Percentiles rank a stretch among this genome's conserved stretches.
phyloP scores from a whole-genome alignment of 495 filamentous ascomycete species.

The Hypoxylon cercidicola region DNA sequence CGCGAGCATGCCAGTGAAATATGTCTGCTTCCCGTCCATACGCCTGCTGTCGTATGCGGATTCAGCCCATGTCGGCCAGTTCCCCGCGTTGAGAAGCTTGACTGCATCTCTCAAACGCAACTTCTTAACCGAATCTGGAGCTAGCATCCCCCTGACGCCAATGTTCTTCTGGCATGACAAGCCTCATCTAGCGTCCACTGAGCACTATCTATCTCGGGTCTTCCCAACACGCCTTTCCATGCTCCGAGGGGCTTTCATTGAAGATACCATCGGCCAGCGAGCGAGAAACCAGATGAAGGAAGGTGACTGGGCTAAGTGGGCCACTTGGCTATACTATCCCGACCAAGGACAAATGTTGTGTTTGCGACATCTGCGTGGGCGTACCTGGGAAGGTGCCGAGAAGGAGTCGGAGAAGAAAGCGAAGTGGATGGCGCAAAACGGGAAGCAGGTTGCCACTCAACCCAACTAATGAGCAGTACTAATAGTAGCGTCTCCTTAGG shows the following conservation, averaged over 20 bases:
- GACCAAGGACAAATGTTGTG: slow-evolving; percentile 52
- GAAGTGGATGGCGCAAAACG: slow-evolving; percentile 24
- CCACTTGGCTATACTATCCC: slow-evolving; percentile 60
- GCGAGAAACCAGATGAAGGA: slow-evolving; percentile 60
- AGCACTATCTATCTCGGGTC: slow-evolving; percentile 55
- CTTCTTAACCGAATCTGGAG: slow-evolving; percentile 40
- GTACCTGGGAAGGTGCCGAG: slow-evolving; percentile 55
- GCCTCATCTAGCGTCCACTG: slow-evolving; percentile 55
- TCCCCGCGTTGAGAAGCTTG: slow-evolving; percentile 47
- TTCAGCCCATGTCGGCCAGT: slow-evolving; percentile 53
- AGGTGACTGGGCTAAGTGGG: slow-evolving; percentile 56
- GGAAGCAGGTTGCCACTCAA: background rate
- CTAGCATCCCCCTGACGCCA: slow-evolving; percentile 54
- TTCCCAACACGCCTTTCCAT: slow-evolving; percentile 55
- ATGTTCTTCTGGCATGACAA: slow-evolving; percentile 65
- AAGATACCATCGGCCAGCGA: slow-evolving; percentile 58
- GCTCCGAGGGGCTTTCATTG: slow-evolving; percentile 57
- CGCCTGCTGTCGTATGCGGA: slow-evolving; percentile 56
- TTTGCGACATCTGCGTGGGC: slow-evolving; percentile 55
- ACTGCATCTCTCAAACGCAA: slow-evolving; percentile 52
- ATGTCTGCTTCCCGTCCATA: slow-evolving; percentile 55
- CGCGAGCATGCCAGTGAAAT: slow-evolving; percentile 46
- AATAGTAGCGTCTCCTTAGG: no score
- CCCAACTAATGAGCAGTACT: no score
- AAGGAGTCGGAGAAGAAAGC: slow-evolving; percentile 37